Percentiles rank a stretch among this genome's conserved stretches.
Conservation (phyloP, 2,329 filamentous ascomycete genomes). For the Fusarium oligoseptatum region DNA sequence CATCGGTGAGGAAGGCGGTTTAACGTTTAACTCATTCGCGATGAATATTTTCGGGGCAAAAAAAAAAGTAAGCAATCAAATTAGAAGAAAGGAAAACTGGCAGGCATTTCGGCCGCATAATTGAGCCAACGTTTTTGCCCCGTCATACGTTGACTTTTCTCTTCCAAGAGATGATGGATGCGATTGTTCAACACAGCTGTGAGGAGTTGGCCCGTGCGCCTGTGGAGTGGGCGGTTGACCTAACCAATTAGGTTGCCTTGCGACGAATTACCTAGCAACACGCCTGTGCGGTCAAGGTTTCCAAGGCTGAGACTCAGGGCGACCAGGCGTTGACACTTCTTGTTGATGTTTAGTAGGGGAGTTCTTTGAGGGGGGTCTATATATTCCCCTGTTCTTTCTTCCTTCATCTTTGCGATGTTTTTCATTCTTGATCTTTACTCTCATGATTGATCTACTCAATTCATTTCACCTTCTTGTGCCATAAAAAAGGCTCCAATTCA, state of each 20-base stretch:
- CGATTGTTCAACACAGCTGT: neutral
- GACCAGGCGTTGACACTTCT: neutral
- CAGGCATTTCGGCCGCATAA: neutral
- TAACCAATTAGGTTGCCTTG: neutral
- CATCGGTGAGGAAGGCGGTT: neutral
- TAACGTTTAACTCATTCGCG: neutral
- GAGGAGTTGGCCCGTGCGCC: neutral
- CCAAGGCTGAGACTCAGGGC: neutral
- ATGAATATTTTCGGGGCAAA: neutral
- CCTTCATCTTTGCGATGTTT: neutral
- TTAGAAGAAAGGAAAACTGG: neutral
- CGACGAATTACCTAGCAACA: neutral
- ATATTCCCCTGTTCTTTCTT: neutral
- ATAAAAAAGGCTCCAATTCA: neutral
- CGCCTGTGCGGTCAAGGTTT: neutral
- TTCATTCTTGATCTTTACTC: rapidly evolving
- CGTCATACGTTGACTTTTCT: neutral
- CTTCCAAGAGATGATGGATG: neutral
- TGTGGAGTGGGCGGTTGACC: neutral
- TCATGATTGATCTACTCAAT: neutral
- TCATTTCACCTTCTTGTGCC: neutral
- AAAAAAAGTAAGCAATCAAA: neutral
- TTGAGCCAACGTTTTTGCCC: neutral
- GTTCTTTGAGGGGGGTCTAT: neutral
- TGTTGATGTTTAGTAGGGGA: neutral